A percentile compares a stretch with the other conserved stretches of the same genome.
Evolutionary conservation across 169 alveolate genomes (phyloP).

Genomic region (Plasmodium gonderi): DNA sequence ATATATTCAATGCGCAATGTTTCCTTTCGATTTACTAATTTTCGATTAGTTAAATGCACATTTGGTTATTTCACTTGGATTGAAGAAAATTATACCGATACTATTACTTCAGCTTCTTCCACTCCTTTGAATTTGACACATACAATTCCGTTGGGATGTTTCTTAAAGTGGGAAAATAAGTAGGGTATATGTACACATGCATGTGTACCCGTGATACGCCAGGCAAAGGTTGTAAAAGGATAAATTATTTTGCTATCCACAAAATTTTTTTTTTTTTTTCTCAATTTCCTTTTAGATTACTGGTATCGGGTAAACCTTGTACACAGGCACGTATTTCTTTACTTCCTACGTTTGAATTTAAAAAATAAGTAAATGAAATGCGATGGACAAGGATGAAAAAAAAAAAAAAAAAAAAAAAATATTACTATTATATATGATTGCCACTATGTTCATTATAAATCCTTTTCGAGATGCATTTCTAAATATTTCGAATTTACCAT

Average conservation of each 20-base stretch:
- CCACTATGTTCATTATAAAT: background rate
- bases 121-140: constrained; percentile 87
- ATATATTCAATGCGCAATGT: background rate
- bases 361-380: no score
- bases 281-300: constrained; percentile 41
- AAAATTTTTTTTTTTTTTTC: background rate
- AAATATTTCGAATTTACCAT: constrained; percentile 19
- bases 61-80: background rate
- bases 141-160: constrained; percentile 91
- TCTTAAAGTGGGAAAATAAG: constrained; percentile 78
- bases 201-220: constrained; percentile 19
- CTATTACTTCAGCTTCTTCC: constrained; percentile 86
- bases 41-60: background rate
- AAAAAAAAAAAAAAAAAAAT: background rate
- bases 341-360: constrained; percentile 24
- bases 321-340: constrained; percentile 53
- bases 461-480: background rate
- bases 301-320: constrained; percentile 73
- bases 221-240: no score
- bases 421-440: background rate
- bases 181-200: constrained; percentile 44
- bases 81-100: constrained; percentile 61
- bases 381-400: no score
- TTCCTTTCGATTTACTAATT: background rate
- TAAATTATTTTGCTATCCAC: no score